Percentiles rank a stretch among this genome's conserved stretches.
phyloP scores from a whole-genome alignment of 805 yeast genomes.

The Wickerhamomyces silvicola region DNA sequence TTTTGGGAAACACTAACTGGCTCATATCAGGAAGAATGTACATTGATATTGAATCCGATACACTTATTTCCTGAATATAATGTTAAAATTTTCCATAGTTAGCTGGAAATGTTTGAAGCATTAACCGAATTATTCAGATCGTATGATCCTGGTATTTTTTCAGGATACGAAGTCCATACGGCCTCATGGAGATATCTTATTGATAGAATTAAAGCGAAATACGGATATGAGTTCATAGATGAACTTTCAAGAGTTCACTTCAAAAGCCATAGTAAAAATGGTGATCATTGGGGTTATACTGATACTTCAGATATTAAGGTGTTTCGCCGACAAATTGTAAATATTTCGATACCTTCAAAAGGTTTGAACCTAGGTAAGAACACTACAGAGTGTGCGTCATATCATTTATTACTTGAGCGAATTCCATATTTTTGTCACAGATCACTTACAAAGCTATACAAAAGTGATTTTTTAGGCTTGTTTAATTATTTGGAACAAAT shows the following conservation, averaged over 20 bases:
- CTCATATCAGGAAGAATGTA: slow-evolving; percentile 32
- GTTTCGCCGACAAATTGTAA: slow-evolving; percentile 78
- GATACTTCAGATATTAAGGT: slow-evolving; percentile 66
- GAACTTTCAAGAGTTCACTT: slow-evolving; percentile 54
- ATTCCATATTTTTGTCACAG: slow-evolving; percentile 55
- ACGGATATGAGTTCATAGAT: slow-evolving; percentile 47
- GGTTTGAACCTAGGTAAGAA: slow-evolving; percentile 63
- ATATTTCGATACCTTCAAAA: slow-evolving; percentile 75
- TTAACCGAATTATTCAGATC: slow-evolving; percentile 49
- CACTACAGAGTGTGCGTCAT: slow-evolving; percentile 70
- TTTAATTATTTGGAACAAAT: slow-evolving; percentile 53
- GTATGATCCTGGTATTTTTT: slow-evolving; percentile 81
- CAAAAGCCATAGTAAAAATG: slow-evolving; percentile 44
- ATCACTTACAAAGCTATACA: slow-evolving; percentile 44
- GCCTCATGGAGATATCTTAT: slow-evolving; percentile 87
- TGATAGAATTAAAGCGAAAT: slow-evolving; percentile 46
- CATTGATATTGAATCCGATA: slow-evolving; percentile 23
- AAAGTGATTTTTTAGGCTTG: slow-evolving; percentile 27
- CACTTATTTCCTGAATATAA: slow-evolving; percentile 3
- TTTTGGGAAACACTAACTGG: slow-evolving; percentile 57
- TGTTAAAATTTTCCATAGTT: slow-evolving; percentile 37
- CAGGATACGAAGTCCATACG: slow-evolving; percentile 79
- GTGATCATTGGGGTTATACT: slow-evolving; percentile 75
- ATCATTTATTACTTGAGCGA: slow-evolving; percentile 57
- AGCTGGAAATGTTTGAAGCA: slow-evolving; percentile 49